Percentiles rank a stretch among this genome's conserved stretches.
Conservation (phyloP, 306 rosid genomes). For the Psophocarpus tetragonolobus region DNA sequence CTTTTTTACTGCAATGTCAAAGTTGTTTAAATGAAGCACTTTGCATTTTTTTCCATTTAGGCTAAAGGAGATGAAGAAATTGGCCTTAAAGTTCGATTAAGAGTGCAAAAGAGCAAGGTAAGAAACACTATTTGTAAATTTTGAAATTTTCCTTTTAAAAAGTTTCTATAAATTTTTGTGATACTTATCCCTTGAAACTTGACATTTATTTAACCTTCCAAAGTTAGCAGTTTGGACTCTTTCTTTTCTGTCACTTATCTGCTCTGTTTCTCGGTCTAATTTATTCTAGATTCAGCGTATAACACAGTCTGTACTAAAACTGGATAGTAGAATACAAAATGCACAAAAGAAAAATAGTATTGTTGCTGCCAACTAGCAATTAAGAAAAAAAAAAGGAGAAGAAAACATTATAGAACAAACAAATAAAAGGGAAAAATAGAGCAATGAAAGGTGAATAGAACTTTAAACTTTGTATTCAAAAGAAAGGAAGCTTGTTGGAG, state of each 20-base stretch:
- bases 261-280: not conserved
- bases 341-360: too few species aligned
- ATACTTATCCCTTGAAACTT: slow-evolving; percentile 23
- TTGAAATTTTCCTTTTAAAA: not conserved
- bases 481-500: too few species aligned
- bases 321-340: not conserved
- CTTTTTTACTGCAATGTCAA: not conserved
- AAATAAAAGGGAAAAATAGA: too few species aligned
- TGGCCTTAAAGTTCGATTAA: slow-evolving; percentile 87
- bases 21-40: slow-evolving; percentile 22
- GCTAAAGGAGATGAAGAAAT: slow-evolving; percentile 97
- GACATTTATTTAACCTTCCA: not conserved
- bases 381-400: too few species aligned
- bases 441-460: too few species aligned
- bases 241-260: not conserved
- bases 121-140: slow-evolving; percentile 23
- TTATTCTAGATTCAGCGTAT: not conserved
- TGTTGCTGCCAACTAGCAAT: too few species aligned
- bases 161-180: not conserved
- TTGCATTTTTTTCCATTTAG: slow-evolving; percentile 48
- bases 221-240: not conserved
- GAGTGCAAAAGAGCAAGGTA: slow-evolving; percentile 99
- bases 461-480: too few species aligned
- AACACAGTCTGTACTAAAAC: not conserved
- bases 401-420: too few species aligned